Percentiles rank a stretch among this genome's conserved stretches.
These are phyloP conservation scores for Fomitopsis serialis DNA, from an alignment of 768 basidiomycete genomes.

Conservation along the genomic window DNA sequence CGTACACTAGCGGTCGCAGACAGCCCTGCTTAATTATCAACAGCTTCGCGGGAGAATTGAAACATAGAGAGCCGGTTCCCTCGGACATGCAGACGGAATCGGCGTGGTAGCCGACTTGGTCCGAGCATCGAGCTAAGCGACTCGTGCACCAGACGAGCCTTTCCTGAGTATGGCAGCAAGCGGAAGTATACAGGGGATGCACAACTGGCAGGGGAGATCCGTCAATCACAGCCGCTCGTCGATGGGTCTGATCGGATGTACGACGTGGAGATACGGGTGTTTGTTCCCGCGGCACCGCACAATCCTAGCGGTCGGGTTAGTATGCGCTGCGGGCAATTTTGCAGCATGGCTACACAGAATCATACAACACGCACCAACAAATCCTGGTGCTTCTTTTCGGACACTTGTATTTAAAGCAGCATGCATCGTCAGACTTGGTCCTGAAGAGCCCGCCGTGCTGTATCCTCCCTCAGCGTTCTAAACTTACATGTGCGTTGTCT, in stretches of 20 bases:
- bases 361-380: background rate
- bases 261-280: background rate
- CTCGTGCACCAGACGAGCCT: too few relatives aligned
- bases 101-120: background rate
- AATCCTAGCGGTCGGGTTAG: background rate
- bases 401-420: background rate
- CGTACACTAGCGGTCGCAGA: background rate
- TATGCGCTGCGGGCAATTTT: background rate
- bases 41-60: background rate
- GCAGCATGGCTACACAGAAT: background rate
- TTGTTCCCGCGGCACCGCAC: background rate
- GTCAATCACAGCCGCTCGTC: background rate
- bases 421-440: too few relatives aligned
- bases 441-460: too few relatives aligned
- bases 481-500: too few relatives aligned
- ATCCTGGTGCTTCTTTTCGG: background rate
- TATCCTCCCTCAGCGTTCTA: too few relatives aligned
- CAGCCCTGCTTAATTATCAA: background rate
- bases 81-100: background rate
- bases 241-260: background rate
- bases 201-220: background rate
- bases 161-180: too few relatives aligned
- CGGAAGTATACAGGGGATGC: too few relatives aligned
- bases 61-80: background rate
- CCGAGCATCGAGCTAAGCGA: background rate